Conservation (phyloP, 495 filamentous ascomycete species). For the Elasticomyces elasticus region DNA sequence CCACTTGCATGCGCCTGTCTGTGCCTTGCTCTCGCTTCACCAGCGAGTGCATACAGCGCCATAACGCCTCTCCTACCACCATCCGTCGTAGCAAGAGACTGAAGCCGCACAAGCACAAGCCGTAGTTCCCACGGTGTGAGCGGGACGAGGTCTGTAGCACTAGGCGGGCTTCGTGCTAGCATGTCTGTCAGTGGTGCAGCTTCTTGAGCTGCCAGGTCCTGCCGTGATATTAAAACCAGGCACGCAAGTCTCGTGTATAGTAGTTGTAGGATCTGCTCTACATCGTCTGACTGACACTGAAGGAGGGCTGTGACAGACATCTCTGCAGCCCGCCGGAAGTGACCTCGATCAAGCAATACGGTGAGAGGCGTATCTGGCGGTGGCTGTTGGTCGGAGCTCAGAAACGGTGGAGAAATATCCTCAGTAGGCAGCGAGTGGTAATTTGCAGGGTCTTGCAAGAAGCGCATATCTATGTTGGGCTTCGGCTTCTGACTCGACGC, state of each 20-base stretch:
- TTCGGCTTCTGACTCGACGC: neutral
- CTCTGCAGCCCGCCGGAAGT: conserved; percentile 67
- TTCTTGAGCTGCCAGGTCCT: conserved; percentile 70
- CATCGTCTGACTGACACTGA: conserved; percentile 36
- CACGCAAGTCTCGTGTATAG: conserved; percentile 78
- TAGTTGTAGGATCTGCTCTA: conserved; percentile 57
- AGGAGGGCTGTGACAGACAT: conserved; percentile 55
- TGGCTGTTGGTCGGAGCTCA: conserved; percentile 31
- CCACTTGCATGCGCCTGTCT: conserved; percentile 9
- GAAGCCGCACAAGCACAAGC: conserved; percentile 68
- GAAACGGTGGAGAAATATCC: conserved; percentile 52
- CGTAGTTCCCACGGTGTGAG: conserved; percentile 76
- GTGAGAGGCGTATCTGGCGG: conserved; percentile 41
- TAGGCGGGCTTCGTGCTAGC: conserved; percentile 37
- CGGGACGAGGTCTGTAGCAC: neutral
- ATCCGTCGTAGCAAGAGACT: conserved; percentile 76
- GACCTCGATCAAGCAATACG: conserved; percentile 46
- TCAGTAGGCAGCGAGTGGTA: conserved; percentile 68
- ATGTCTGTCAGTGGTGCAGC: conserved; percentile 75
- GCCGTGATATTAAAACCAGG: conserved; percentile 60
- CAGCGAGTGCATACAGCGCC: conserved; percentile 75
- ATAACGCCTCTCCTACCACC: conserved; percentile 65
- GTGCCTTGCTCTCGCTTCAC: conserved; percentile 51
- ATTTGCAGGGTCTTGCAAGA: conserved; percentile 64
- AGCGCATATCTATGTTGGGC: conserved; percentile 44